Evolutionary conservation across 768 basidiomycete species (phyloP), one percentile per base, ranked within the genome.

Genomic region (Tricholoma sp.): DNA sequence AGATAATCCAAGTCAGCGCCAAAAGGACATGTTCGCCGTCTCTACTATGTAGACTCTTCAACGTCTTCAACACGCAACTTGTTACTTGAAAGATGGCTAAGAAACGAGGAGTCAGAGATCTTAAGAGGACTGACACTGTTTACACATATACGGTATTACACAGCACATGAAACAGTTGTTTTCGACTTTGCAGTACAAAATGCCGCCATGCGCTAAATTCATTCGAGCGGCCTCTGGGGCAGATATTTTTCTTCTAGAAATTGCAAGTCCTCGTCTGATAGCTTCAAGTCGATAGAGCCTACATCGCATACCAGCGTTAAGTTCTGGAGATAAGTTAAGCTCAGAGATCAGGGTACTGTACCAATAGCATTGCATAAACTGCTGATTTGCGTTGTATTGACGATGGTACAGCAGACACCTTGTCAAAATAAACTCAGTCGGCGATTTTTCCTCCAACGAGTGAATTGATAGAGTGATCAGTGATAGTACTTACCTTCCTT

Each of bases 401-500:
- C 29, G 20, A 53, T 41, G 37, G 52, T 39, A n/a, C 36, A 24
- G 15, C 18, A 20, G 7, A 53, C 13, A 7, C 37, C 52, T 53
- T 36, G 13, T 53, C 33, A 29, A 29, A 9, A 24, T 24, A 36
- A 29, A 20, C 4, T 11, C 36, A 28, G 37, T 29, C 28, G 24
- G 18, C 8, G 9, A 18, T 18, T 18, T 8, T 42, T 4, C 1
- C 24, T 1, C 4, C 1, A 4, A 24, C 24, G 4, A 24, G 1
- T 2, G 24, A 2, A 24, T 24, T 24, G 24, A 4, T 18, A 10
- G 7, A 18, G 20, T 7, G 41, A 20, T 18, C 41, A 9, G 6
- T 39, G 24, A 29, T 28, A 12, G 7, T 6, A 17, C 17, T n/a
- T 51, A 64, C 69, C 68, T 47, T 68, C 71, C 62, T 80, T 80